Conservation (phyloP, 106 monocot species). For the Dendrobium catenatum region DNA sequence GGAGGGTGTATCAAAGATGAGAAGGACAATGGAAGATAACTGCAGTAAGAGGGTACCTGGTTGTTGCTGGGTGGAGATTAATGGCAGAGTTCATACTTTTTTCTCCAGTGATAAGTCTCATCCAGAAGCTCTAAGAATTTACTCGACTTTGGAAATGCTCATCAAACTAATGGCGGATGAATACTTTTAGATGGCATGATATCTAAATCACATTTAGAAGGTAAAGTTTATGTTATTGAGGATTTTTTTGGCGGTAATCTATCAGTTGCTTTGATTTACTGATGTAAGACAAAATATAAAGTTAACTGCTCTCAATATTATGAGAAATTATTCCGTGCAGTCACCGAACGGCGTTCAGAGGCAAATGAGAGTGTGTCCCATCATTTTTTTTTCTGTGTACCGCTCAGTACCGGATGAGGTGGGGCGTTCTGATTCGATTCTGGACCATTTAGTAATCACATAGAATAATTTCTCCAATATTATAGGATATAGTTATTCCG, state of each 20-base stretch:
- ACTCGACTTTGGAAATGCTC: slow-evolving; percentile 13
- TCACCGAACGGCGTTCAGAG: no score
- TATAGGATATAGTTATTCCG: no score
- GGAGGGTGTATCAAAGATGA: slow-evolving; percentile 30
- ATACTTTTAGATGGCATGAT: neutral
- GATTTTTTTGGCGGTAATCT: neutral
- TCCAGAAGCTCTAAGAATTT: slow-evolving; percentile 16
- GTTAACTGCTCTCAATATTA: no score
- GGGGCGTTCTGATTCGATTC: no score
- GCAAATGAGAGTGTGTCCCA: no score
- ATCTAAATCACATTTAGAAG: neutral
- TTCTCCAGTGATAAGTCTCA: slow-evolving; percentile 30
- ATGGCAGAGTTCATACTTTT: slow-evolving; percentile 26
- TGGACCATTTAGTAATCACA: no score
- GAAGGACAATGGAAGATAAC: slow-evolving; percentile 24
- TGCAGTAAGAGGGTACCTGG: slow-evolving; percentile 29
- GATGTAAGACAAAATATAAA: no score
- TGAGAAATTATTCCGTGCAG: no score
- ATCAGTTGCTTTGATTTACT: no score
- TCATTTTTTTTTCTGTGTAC: no score
- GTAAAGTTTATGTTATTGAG: neutral
- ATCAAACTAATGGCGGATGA: slow-evolving; percentile 3
- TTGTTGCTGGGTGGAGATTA: slow-evolving; percentile 43
- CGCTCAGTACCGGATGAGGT: no score
- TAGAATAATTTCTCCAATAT: no score